phyloP scores from a whole-genome alignment of 352 stramenopile genomes.

The Pythium diclinum region DNA sequence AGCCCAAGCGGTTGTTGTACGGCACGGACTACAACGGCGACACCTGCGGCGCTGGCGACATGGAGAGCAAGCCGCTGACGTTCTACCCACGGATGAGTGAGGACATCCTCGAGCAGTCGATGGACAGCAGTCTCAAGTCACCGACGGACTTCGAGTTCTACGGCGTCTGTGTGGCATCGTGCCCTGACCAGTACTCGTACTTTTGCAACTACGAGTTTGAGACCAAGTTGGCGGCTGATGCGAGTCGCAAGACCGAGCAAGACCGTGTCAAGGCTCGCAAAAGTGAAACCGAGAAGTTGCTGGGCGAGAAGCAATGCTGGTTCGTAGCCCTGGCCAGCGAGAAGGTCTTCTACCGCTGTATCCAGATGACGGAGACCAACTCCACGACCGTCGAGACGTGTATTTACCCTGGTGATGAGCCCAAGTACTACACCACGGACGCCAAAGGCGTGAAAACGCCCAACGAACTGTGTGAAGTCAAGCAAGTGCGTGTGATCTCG shows the following conservation, averaged over 20 bases:
- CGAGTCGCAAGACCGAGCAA: slow-evolving; percentile 44
- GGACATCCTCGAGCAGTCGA: slow-evolving; percentile 62
- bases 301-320: slow-evolving; percentile 53
- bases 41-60: slow-evolving; percentile 55
- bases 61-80: slow-evolving; percentile 45
- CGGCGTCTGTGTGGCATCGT: slow-evolving; percentile 67
- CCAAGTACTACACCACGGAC: slow-evolving; percentile 61
- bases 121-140: slow-evolving; percentile 39
- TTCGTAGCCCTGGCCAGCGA: slow-evolving; percentile 61
- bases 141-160: slow-evolving; percentile 63
- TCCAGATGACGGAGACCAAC: slow-evolving; percentile 63
- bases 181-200: slow-evolving; percentile 43
- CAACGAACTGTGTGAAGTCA: slow-evolving; percentile 76
- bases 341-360: slow-evolving; percentile 74
- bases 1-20: slow-evolving; percentile 72
- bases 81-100: slow-evolving; percentile 79
- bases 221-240: slow-evolving; percentile 40
- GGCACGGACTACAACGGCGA: slow-evolving; percentile 76
- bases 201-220: slow-evolving; percentile 76
- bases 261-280: slow-evolving; percentile 47
- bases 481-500: slow-evolving; percentile 52
- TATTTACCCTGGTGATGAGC: slow-evolving; percentile 57
- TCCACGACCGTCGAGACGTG: slow-evolving; percentile 65
- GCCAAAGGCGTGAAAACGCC: slow-evolving; percentile 42
- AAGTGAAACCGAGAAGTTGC: slow-evolving; percentile 33